These are phyloP conservation scores for Alternaria infectoria DNA, from an alignment of 2,329 filamentous ascomycete genomes.

Conservation along the genomic window DNA sequence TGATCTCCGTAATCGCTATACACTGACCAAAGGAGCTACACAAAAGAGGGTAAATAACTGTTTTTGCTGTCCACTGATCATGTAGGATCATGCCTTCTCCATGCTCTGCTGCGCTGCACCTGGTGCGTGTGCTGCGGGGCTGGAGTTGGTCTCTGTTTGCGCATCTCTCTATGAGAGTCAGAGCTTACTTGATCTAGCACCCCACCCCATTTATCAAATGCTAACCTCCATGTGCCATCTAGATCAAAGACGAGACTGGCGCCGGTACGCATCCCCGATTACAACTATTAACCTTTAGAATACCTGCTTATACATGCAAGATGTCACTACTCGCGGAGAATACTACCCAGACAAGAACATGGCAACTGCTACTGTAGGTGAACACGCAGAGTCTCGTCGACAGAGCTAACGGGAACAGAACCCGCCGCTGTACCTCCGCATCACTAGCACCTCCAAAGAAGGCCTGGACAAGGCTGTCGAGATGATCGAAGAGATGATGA, in stretches of 20 bases:
- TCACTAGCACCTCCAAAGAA: slow-evolving; percentile 89
- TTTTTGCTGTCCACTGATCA: slow-evolving; percentile 72
- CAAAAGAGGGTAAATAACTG: slow-evolving; percentile 99
- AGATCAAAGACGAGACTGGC: slow-evolving; percentile 99
- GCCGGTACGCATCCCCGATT: slow-evolving; percentile 89
- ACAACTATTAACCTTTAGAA: slow-evolving; percentile 66
- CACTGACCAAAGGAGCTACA: slow-evolving; percentile 93
- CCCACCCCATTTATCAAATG: slow-evolving; percentile 76
- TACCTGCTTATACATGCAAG: slow-evolving; percentile 73
- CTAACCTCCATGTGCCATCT: slow-evolving; percentile 89
- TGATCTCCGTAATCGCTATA: slow-evolving; percentile 93
- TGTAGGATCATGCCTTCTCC: slow-evolving; percentile 53
- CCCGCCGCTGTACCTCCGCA: slow-evolving; percentile 91
- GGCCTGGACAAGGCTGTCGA: slow-evolving; percentile 87
- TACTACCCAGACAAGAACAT: slow-evolving; percentile 98
- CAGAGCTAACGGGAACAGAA: slow-evolving; percentile 63
- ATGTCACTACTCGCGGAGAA: slow-evolving; percentile 96
- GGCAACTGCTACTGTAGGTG: slow-evolving; percentile 82
- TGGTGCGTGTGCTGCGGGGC: slow-evolving; percentile 61
- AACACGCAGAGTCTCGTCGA: background rate
- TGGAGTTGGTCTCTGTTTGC: slow-evolving; percentile 38
- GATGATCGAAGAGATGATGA: slow-evolving; percentile 93
- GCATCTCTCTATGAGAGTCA: slow-evolving; percentile 46
- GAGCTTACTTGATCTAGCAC: slow-evolving; percentile 57
- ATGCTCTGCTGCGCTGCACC: slow-evolving; percentile 26